Evolutionary conservation across 2,329 filamentous ascomycete species (phyloP).

Genomic region (Parascedosporium putredinis): DNA sequence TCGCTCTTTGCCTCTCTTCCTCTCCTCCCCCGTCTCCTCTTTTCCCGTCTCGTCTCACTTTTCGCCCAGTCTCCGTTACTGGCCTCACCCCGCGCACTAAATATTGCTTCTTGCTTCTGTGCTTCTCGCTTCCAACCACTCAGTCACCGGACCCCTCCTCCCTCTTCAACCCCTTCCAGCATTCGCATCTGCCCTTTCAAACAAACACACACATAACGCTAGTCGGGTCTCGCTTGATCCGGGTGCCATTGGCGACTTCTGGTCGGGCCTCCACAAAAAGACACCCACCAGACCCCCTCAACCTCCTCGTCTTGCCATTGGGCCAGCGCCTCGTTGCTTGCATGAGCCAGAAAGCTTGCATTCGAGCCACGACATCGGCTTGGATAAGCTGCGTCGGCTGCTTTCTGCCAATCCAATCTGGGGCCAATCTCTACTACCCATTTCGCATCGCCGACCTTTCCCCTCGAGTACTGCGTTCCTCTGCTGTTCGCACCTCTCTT

Average conservation of each 20-base stretch:
- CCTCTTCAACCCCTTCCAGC: constrained; percentile 7
- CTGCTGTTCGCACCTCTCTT: not conserved
- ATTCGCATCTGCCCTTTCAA: no score
- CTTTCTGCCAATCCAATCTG: constrained; percentile 4
- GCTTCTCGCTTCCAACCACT: constrained; percentile 1
- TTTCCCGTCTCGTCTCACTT: constrained; percentile 11
- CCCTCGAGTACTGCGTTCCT: not conserved
- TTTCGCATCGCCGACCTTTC: not conserved
- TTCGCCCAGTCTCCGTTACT: constrained; percentile 9
- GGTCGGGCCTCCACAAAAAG: constrained; percentile 10
- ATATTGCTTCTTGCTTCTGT: not conserved
- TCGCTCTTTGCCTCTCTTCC: not conserved
- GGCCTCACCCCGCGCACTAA: not conserved
- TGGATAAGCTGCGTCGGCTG: constrained; percentile 10
- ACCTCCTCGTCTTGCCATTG: constrained; percentile 11
- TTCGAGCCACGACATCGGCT: constrained; percentile 30
- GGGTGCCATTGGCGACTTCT: constrained; percentile 14
- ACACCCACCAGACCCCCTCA: constrained; percentile 5
- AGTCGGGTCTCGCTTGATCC: constrained; percentile 9
- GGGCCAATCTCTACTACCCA: not conserved
- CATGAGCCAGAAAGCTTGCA: constrained; percentile 22
- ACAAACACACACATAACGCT: no score
- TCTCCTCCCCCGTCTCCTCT: constrained; percentile 10
- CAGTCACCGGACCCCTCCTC: constrained; percentile 7
- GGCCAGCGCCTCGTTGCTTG: constrained; percentile 12